Base-by-base conservation (phyloP, 164 flowering plant genomes). In the Cinnamomum chago region DNA sequence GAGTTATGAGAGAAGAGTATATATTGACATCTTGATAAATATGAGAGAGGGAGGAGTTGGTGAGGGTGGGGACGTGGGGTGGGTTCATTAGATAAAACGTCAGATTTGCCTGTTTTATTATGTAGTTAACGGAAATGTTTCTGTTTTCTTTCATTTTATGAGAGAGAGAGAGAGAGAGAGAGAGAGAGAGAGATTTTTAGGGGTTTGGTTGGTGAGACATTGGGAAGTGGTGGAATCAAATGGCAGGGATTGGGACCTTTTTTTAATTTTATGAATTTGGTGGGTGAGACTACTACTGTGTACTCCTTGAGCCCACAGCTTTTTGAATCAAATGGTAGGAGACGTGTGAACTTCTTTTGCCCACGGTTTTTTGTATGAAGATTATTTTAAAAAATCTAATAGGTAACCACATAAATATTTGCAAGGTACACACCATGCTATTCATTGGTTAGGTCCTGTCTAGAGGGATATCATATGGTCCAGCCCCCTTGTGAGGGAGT, bases 1-100 rank as follows among this genome's bases (percentile, higher is more conserved):
- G 47, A 23, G 33, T 24, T n/a, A 18, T 24, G 75, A 18, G 33
- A 23, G 70, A n/a, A 18, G 28, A 15, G 35, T 20, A 70, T 33
- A 60, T 23, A 28, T 23, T 30, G 22, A 40, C 0, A 3, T 15
- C 65, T 66, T 24, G 27, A 11, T n/a, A 62, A 24, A 62, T 62
- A 71, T 20, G 22, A 67, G 71, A 6, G 72, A 17, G 62, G 28
- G 24, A 9, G 28, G 71, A 50, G 74, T 70, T 35, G 50, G 77
- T 4, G 28, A 2, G 10, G 67, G 12, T 30, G 28, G n/a, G n/a
- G n/a, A n/a, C n/a, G n/a, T n/a, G n/a, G n/a, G 30, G 1, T 20
- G 58, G 58, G 58, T 1, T 11, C 2, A 52, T 18, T 13, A 52
- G 20, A 52, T 52, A 52, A 11, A 52, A 18, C 3, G 20, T 13